Evolutionary conservation across 768 basidiomycete species (phyloP), one percentile per base, ranked within the genome.

Genomic region (Suillus sp.): DNA sequence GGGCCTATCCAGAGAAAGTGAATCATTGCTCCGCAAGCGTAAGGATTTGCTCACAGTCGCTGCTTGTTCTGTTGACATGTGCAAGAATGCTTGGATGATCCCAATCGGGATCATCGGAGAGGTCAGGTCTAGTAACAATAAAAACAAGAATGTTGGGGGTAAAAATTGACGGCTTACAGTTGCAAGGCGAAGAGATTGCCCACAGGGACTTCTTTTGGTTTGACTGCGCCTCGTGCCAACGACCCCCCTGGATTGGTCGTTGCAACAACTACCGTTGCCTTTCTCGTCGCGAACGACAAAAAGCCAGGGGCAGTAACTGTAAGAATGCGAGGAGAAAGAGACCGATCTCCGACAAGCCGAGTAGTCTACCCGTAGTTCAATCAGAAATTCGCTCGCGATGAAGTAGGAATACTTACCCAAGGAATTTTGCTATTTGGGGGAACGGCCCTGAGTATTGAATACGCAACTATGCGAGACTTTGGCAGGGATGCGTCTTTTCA

Each of bases 111-210:
- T 84, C 80, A 43, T 86, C 80, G 13, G 66, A 75, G 62, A 91
- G 72, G 61, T 84, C 82, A 42, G 83, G 82, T 58, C 90, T 91
- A 64, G 11, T 63, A 48, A 45, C 45, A 55, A 35, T 51, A 22
- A 43, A 30, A 20, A 16, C 30, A 40, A 27, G 62, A 27, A 62
- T 50, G 16, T 38, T 16, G 4, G 11, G 61, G 27, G 34, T 16
- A 4, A 45, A 61, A n/a, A 47, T 13, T 14, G 25, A 45, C 55
- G 38, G 65, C 63, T 67, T 66, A 91, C 90, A 89, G 58, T 68
- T 80, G 83, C 40, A 92, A 68, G 30, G 86, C 79, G 50, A 68
- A 72, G 30, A 87, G 73, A 18, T 69, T 74, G 20, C 90, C 90
- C 27, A 86, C 78, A 0, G 74, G 59, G 18, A 78, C 69, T 56